Evolutionary conservation across 2,329 filamentous ascomycete genomes (phyloP), one percentile per base, ranked within the genome.

Genomic region (Camillea tinctor): DNA sequence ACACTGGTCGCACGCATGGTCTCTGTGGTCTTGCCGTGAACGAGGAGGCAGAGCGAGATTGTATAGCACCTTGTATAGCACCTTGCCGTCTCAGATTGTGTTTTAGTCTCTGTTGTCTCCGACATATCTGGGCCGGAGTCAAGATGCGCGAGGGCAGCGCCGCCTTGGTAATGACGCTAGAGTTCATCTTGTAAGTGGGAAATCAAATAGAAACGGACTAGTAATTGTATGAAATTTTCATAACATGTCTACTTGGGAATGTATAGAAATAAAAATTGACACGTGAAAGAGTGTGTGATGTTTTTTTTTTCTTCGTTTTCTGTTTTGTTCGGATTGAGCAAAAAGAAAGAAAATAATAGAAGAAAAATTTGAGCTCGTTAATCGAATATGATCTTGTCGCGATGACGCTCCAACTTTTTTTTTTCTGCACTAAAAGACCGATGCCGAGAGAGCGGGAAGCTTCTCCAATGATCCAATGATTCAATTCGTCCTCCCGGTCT

Each of bases 111-210:
- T 44, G 78, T 59, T 76, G 69, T 52, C 74, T 69, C 66, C 75
- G 75, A 59, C 76, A 72, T 60, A 75, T 71, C 49, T 78, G 76
- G 63, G 73, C 73, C 60, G 79, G 78, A 59, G 79, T 77, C 61
- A 83, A 69, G 64, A 77, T 74, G 66, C 80, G 79, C 69, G 75
- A 74, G 40, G 81, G 80, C 66, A 76, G 73, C 64, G 75, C 75
- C 54, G 78, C 77, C 73, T 81, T 83, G 62, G 75, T 75, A 61
- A 82, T 66, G 64, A 81, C 69, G 68, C 72, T 79, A 49, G 80
- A 74, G 69, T 81, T 83, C 81, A 83, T 83, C 50, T 65, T 75
- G 69, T 62, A 55, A 55, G 53, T 36, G 49, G 48, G 55, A 59
- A 22, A 52, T 64, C 55, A 50, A n/a, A 52, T 15, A 24, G 26